Evolutionary conservation across 2,329 filamentous ascomycete species (phyloP).

Genomic region (Helotiales sp.): DNA sequence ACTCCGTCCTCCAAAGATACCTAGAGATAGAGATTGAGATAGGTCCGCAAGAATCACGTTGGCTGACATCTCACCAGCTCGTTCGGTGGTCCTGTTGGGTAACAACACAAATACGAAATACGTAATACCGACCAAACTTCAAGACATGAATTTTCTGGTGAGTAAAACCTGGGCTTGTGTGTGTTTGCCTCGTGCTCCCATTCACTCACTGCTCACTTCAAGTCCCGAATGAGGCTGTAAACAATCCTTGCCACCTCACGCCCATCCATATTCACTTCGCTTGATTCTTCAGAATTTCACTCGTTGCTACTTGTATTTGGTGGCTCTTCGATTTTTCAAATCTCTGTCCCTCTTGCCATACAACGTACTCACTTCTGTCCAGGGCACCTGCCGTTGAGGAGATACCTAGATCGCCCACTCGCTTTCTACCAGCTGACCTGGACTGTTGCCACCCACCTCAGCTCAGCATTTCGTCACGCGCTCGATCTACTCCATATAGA

Average conservation of each 20-base stretch:
- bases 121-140: too few species aligned
- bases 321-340: neutral
- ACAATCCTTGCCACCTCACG: neutral
- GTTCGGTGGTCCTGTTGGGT: neutral
- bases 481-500: neutral
- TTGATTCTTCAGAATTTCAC: neutral
- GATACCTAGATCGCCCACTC: too few species aligned
- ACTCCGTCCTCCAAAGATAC: too few species aligned
- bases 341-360: neutral
- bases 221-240: neutral
- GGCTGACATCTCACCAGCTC: neutral
- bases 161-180: neutral
- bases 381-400: constrained; percentile 4
- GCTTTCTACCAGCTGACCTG: neutral
- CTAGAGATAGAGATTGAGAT: too few species aligned
- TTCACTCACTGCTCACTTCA: neutral
- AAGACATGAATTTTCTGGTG: neutral
- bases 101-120: too few species aligned
- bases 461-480: constrained; percentile 6
- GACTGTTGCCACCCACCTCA: neutral
- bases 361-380: neutral
- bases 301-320: too few species aligned
- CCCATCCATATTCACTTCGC: neutral
- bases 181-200: too few species aligned
- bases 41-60: neutral